phyloP scores from a whole-genome alignment of 192 early-diverging fungal species.

The Coemansia sp. region DNA sequence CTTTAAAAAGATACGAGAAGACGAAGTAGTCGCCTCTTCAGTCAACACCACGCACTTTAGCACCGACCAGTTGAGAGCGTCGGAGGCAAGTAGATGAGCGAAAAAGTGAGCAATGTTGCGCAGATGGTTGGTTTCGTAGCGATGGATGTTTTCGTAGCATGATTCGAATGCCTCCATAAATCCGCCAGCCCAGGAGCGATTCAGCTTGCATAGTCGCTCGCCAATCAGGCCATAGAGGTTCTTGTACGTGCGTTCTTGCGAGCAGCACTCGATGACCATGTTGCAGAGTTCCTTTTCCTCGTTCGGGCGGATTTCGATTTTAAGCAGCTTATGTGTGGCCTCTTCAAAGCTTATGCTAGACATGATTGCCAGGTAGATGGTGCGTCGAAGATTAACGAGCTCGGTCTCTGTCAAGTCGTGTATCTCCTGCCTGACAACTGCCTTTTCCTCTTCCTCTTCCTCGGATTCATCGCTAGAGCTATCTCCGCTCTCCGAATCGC shows the following conservation, averaged over 20 bases:
- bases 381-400: conserved; percentile 78
- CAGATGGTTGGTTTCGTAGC: conserved; percentile 87
- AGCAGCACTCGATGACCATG: conserved; percentile 97
- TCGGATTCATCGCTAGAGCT: conserved; percentile 28
- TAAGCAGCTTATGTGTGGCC: conserved; percentile 91
- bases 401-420: conserved; percentile 89
- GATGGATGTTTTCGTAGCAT: conserved; percentile 88
- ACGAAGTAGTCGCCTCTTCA: conserved; percentile 93
- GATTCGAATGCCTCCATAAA: conserved; percentile 78
- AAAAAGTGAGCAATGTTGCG: conserved; percentile 93
- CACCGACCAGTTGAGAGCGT: conserved; percentile 81
- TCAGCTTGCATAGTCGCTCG: conserved; percentile 88
- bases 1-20: conserved; percentile 96
- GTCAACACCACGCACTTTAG: conserved; percentile 78
- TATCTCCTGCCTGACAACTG: conserved; percentile 54
- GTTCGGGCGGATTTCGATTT: conserved; percentile 76
- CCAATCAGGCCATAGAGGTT: conserved; percentile 91
- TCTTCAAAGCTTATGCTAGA: conserved; percentile 94
- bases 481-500: conserved; percentile 47
- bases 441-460: conserved; percentile 11
- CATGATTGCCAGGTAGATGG: conserved; percentile 96
- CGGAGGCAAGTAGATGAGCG: conserved; percentile 80
- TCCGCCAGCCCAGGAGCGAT: conserved; percentile 70
- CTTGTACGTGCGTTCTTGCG: conserved; percentile 92
- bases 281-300: conserved; percentile 91